Evolutionary conservation across 2,329 filamentous ascomycete species (phyloP), one percentile per base, ranked within the genome.

Genomic region (Aureobasidium namibiae): DNA sequence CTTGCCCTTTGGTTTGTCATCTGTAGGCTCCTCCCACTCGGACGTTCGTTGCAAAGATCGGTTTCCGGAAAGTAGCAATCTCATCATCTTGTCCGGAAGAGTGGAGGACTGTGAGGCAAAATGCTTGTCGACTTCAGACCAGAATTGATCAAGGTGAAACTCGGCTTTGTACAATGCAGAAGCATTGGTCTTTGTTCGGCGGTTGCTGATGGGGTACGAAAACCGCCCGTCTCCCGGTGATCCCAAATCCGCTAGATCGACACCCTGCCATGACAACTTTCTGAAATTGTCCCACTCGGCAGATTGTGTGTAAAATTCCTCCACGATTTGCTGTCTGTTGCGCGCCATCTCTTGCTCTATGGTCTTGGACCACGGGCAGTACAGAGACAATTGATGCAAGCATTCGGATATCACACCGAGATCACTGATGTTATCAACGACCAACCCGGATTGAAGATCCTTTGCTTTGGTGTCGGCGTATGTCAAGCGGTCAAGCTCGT

Each of bases 161-260:
- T 85, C 81, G 0, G 81, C 79, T 2, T 50, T 63, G 7, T 75
- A 72, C 66, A 83, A 70, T 0, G 66, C 66, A 5, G 75, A 71
- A 0, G 76, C 71, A 18, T 74, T 82, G 8, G 75, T 73, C 59
- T 72, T 72, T 2, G 70, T 82, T 1, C 74, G 73, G 10, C 72
- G 75, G 62, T 78, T 81, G 2, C 76, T 71, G 6, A 72, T 72
- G 54, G 76, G 81, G 73, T 75, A 83, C 42, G 62, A 61, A 59
- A 83, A 81, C 56, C 67, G 75, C 1, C 68, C 68, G 3, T 68
- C 68, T 0, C 69, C 68, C 0, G 56, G 41, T 38, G 53, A 34
- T 13, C 54, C 54, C 13, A 57, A n/a, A 2, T 48, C 54, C 31
- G 54, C 54, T n/a, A 57, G 33, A 38, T 57, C 54, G 16, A 48